Base-by-base conservation (phyloP, 106 monocot genomes). In the Alisma plantagoaquatica region DNA sequence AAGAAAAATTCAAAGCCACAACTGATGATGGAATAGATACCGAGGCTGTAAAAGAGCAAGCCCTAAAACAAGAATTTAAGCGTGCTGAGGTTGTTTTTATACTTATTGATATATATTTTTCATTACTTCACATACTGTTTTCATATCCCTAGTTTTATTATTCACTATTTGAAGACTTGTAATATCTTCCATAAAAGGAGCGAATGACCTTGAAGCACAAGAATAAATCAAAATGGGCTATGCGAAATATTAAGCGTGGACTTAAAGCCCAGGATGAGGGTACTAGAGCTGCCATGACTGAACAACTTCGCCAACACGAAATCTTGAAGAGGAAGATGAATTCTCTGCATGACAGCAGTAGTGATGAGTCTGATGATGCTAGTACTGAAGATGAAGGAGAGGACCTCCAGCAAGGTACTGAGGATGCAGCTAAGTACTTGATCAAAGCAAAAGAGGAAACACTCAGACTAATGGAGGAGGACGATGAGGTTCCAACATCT, bases 211-310 rank as follows among this genome's bases (percentile, higher is more conserved):
- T 98, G 43, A 98, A 98, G 63, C 98, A 98, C 51, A 90, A 86
- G 60, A 98, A 98, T 67, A 85, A 67, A 31, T 82, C 98, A 29
- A 79, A 82, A 60, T 98, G 98, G 98, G 90, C 90, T 30, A 75
- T 79, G 35, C 73, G 90, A 25, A 73, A 79, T 22, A 23, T 86
- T 18, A 69, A 86, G 60, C 84, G 90, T 53, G 98, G 98, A 56
- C 42, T 90, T 23, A 44, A 74, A 53, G 75, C 68, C 27, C 89
- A 90, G 64, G 98, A 98, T 82, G 98, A 98, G 35, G 85, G 82
- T 57, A 98, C 98, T 47, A 73, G 77, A 47, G 78, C 79, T 56
- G 98, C 98, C 38, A 66, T 98, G 50, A 9, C 84, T 32, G 98
- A 85, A 41, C 98, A 98, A 74, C 89, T 98, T 70, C 69, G 73